Conservation (phyloP, 306 rosid species). For the Cicer chorassanicum region DNA sequence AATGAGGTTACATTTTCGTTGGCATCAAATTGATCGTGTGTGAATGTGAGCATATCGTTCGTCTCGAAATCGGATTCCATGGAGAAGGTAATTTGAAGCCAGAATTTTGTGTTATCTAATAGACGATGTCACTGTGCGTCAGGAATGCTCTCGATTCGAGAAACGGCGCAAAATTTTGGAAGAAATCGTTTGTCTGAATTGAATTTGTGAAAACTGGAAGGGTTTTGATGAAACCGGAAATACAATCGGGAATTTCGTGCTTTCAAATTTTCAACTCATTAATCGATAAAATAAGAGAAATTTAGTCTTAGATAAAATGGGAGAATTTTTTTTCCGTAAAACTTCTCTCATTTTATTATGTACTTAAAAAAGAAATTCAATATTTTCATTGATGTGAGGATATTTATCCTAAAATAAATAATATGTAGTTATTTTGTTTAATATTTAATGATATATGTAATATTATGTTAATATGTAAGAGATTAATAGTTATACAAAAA, state of each 20-base stretch:
- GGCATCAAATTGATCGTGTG: constrained; percentile 58
- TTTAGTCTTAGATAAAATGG: no score
- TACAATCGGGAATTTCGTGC: no score
- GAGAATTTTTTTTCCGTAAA: no score
- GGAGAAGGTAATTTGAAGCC: constrained; percentile 36
- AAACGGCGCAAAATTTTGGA: constrained; percentile 12
- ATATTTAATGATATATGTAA: no score
- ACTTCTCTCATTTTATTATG: no score
- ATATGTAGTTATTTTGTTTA: no score
- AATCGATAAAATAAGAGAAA: neutral
- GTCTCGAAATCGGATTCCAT: constrained; percentile 75
- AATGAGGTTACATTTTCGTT: constrained; percentile 58
- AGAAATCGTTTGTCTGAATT: neutral
- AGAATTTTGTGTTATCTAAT: constrained; percentile 42
- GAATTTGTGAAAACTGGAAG: constrained; percentile 5
- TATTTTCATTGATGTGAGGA: no score
- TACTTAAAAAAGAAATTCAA: no score
- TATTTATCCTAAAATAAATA: no score
- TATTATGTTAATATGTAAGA: no score
- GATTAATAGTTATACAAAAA: no score
- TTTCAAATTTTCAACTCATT: neutral
- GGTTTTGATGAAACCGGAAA: constrained; percentile 21
- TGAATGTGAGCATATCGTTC: constrained; percentile 54
- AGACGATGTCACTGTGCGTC: neutral
- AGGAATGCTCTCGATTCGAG: constrained; percentile 6